phyloP scores from a whole-genome alignment of 805 yeast genomes.

The Saccharomycopsis oosterbeekiorum region DNA sequence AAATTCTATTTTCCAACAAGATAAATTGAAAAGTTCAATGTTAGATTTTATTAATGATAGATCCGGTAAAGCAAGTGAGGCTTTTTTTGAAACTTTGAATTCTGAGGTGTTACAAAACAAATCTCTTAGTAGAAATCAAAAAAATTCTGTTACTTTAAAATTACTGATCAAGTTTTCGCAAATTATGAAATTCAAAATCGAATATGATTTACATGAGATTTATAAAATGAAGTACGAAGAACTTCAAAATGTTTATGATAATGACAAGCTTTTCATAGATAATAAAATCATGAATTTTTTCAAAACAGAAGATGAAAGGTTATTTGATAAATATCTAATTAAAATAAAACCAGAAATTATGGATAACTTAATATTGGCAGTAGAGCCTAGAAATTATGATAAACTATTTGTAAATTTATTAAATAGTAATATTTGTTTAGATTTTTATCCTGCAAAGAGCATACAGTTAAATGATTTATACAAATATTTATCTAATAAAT shows the following conservation, averaged over 20 bases:
- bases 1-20: not conserved
- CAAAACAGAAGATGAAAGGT: not conserved
- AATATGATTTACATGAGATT: not conserved
- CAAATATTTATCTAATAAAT: constrained; percentile 3
- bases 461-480: not conserved
- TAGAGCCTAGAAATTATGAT: not conserved
- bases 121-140: not conserved
- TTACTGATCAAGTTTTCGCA: not conserved
- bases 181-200: not conserved
- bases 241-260: not conserved
- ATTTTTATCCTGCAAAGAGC: not conserved
- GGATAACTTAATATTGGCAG: not conserved
- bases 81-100: not conserved
- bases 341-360: not conserved
- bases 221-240: not conserved
- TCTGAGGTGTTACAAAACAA: not conserved
- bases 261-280: not conserved
- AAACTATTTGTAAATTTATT: not conserved
- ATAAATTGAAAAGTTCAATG: not conserved
- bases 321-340: not conserved
- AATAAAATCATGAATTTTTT: not conserved
- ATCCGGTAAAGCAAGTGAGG: not conserved
- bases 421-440: constrained; percentile 9
- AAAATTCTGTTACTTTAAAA: not conserved
- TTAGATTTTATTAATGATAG: not conserved